Evolutionary conservation across 441 rosid species (phyloP).

Genomic region (Dalechampia spathulata): DNA sequence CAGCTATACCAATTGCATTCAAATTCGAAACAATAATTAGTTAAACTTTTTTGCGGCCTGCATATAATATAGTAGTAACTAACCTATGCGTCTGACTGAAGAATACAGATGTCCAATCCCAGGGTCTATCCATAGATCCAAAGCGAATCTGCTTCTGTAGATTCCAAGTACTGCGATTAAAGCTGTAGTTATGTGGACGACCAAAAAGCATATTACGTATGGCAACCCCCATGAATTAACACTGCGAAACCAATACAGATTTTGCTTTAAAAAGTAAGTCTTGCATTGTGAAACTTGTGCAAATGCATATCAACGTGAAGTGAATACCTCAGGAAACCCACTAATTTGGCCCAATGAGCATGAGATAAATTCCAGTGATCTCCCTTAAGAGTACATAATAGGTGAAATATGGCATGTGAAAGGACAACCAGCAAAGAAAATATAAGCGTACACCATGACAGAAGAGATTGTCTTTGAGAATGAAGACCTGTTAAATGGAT

Average conservation of each 20-base stretch:
- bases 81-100: constrained; percentile 33
- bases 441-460: constrained; percentile 30
- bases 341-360: constrained; percentile 40
- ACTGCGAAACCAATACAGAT: constrained; percentile 25
- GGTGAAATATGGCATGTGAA: constrained; percentile 33
- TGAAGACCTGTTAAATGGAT: constrained; percentile 22
- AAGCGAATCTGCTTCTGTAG: constrained; percentile 19
- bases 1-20: too few species aligned
- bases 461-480: constrained; percentile 28
- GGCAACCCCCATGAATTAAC: constrained; percentile 26
- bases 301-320: background rate
- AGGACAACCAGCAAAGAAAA: constrained; percentile 34
- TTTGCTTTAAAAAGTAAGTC: background rate
- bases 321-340: constrained; percentile 38
- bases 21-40: too few species aligned
- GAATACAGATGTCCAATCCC: constrained; percentile 22
- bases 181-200: constrained; percentile 28
- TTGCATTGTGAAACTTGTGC: background rate
- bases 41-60: too few species aligned
- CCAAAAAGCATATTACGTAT: constrained; percentile 26
- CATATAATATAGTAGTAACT: constrained; percentile 1
- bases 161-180: constrained; percentile 29
- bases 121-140: constrained; percentile 17
- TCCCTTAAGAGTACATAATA: constrained; percentile 33
- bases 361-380: constrained; percentile 34